These are phyloP conservation scores for Podaxis mareebaensis DNA, from an alignment of 768 basidiomycete species.

Conservation along the genomic window DNA sequence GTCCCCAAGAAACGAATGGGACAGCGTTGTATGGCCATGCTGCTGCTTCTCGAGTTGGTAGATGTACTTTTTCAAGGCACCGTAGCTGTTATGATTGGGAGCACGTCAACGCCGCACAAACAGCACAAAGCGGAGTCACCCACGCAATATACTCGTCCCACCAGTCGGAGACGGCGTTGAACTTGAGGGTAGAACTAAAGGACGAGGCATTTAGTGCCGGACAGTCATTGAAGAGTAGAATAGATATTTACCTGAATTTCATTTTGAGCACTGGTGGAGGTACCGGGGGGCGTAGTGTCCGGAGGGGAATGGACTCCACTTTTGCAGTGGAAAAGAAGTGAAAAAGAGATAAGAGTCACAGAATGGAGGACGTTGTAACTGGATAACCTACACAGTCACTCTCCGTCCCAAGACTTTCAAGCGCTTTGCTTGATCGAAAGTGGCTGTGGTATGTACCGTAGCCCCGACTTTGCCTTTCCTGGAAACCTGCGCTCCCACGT, in stretches of 20 bases:
- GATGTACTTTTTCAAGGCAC: constrained; percentile 78
- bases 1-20: constrained; percentile 37
- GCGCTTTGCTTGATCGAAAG: background rate
- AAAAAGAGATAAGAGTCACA: background rate
- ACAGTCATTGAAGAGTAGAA: background rate
- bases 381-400: background rate
- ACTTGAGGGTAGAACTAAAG: constrained; percentile 77
- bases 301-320: constrained; percentile 43
- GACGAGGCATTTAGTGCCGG: background rate
- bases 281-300: constrained; percentile 26
- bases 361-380: background rate
- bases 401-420: background rate
- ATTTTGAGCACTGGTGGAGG: constrained; percentile 35
- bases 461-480: background rate
- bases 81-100: constrained; percentile 59
- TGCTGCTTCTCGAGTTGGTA: constrained; percentile 86
- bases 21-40: constrained; percentile 38
- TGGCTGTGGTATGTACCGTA: background rate
- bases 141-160: constrained; percentile 91
- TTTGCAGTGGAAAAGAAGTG: constrained; percentile 16
- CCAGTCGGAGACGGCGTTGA: constrained; percentile 91
- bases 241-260: constrained; percentile 58
- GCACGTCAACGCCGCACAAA: background rate
- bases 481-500: background rate
- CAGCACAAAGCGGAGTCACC: constrained; percentile 28